These are phyloP conservation scores for Aspergillus persii DNA, from an alignment of 2,329 filamentous ascomycete species.

Conservation along the genomic window DNA sequence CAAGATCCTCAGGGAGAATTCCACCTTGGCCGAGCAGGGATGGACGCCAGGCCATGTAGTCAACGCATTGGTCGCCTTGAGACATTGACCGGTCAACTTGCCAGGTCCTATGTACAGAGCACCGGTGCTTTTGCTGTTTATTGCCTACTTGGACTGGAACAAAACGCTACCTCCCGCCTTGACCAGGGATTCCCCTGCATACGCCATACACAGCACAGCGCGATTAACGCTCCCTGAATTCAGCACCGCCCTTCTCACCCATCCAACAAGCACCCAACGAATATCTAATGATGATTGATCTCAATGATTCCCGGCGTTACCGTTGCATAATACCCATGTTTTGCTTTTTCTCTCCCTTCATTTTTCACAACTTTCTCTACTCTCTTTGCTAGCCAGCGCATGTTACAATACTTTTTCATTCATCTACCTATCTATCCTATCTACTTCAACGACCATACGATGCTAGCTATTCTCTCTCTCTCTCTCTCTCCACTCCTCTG, in stretches of 20 bases:
- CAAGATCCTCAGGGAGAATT: slow-evolving; percentile 69
- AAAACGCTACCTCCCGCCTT: neutral
- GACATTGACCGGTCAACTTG: neutral
- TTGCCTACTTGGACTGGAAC: neutral
- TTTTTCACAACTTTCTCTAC: neutral
- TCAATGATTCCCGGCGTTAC: slow-evolving; percentile 9
- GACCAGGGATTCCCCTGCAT: neutral
- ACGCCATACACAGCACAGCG: too few species aligned
- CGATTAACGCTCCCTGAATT: neutral
- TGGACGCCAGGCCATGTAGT: slow-evolving; percentile 75
- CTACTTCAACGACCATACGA: too few species aligned
- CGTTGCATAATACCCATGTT: slow-evolving; percentile 29
- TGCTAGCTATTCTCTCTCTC: too few species aligned
- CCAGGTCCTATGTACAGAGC: neutral
- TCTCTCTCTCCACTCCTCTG: too few species aligned
- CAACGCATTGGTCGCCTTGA: slow-evolving; percentile 66
- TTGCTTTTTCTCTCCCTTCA: neutral
- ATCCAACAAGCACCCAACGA: neutral
- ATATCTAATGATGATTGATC: slow-evolving; percentile 1
- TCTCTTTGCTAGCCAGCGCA: neutral
- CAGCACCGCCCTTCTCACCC: neutral
- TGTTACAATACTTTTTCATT: neutral
- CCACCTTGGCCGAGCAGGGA: slow-evolving; percentile 65
- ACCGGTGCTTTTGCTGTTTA: slow-evolving; percentile 5
- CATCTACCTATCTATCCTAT: too few species aligned